Evolutionary conservation across 305 asterid species (phyloP), one percentile per base, ranked within the genome.

Genomic region (Fraxinus latifolia): DNA sequence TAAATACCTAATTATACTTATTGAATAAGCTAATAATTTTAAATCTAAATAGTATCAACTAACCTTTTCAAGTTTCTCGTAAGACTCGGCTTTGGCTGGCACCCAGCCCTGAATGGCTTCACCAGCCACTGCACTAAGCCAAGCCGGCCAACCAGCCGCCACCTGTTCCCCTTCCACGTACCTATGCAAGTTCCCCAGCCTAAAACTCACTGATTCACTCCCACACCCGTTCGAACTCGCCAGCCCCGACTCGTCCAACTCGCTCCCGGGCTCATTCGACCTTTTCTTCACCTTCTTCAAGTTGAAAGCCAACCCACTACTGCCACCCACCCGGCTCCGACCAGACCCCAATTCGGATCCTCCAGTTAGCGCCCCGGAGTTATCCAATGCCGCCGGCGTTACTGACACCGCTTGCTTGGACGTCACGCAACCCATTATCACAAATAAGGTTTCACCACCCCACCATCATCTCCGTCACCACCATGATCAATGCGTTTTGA

Each of bases 121-220:
- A 14, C 99, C 95, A 67, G 99, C 99, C 75, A 96, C 99, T 85
- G 98, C 97, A 87, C 93, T 93, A 79, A 96, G 94, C 99, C 99
- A 96, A 86, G 96, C 94, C 78, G 99, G 99, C 99, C 99, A 95
- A 7, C 99, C 99, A 29, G 99, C 98, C 29, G 99, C 98, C 87
- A 89, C 98, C 89, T 93, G 98, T 80, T 95, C 99, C 23, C 97
- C 96, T 76, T 91, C 98, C 72, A 89, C 91, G 79, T 89, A 91
- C 90, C 88, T 96, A 65, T 89, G 93, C 89, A 95, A 72, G 81
- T 95, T 91, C 87, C 95, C 97, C 27, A 95, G 87, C 87, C 98
- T 84, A 81, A 94, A 94, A 81, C 99, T 96, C 88, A 94, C 96
- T 2, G 97, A 93, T 80, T 89, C 95, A 74, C 97, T 91, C 74